Percentiles rank a stretch among this genome's conserved stretches.
Evolutionary conservation across 441 rosid species (phyloP).

Genomic region (Capsella rubella): DNA sequence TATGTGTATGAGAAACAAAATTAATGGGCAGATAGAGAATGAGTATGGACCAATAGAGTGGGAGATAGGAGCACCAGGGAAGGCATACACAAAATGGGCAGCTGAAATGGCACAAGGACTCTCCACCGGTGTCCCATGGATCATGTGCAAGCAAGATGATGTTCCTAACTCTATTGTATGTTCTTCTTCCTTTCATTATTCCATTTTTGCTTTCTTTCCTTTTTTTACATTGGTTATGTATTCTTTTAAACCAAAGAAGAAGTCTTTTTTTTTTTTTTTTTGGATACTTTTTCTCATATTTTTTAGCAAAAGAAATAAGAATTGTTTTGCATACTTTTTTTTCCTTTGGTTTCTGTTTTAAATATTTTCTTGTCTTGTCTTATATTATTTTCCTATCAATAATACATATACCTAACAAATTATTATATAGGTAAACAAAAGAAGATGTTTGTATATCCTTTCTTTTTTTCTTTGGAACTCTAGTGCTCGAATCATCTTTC

Average conservation of each 20-base stretch:
- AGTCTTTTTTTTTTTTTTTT: not conserved
- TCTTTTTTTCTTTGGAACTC: too few species aligned
- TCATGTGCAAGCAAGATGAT: constrained; percentile 84
- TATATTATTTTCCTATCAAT: not conserved
- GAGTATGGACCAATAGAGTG: constrained; percentile 70
- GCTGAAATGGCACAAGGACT: constrained; percentile 72
- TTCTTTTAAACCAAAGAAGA: constrained; percentile 27
- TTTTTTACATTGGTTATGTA: constrained; percentile 13
- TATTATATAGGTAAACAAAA: too few species aligned
- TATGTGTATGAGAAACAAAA: constrained; percentile 4
- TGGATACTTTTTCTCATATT: not conserved
- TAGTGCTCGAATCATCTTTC: constrained; percentile 6
- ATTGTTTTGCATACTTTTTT: not conserved
- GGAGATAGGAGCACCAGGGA: constrained; percentile 67
- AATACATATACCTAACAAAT: not conserved
- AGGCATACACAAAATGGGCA: constrained; percentile 64
- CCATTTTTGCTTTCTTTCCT: constrained; percentile 19
- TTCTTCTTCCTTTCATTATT: constrained; percentile 23
- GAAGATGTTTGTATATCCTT: too few species aligned
- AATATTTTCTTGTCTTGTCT: not conserved
- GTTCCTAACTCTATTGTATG: constrained; percentile 69
- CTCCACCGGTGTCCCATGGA: constrained; percentile 74
- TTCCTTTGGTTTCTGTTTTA: not conserved
- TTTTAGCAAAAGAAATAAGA: too few species aligned
- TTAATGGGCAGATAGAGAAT: constrained; percentile 61